phyloP scores from a whole-genome alignment of 2,329 filamentous ascomycete species.

The Venturiaceae sp. region DNA sequence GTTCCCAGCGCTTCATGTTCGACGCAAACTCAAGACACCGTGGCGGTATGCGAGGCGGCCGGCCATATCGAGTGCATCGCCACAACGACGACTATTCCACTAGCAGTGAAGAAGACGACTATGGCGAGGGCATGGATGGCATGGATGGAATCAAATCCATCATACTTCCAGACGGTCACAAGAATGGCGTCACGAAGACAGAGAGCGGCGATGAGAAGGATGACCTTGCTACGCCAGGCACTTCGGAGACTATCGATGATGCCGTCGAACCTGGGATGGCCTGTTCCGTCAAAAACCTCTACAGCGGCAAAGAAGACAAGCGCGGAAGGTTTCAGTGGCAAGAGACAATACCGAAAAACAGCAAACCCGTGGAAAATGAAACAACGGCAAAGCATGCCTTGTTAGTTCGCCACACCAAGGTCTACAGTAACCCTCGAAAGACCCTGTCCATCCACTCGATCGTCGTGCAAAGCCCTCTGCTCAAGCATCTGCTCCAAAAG shows the following conservation, averaged over 20 bases:
- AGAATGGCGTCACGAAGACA: neutral
- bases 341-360: constrained; percentile 2
- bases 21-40: no score
- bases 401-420: constrained; percentile 14
- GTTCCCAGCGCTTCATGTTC: no score
- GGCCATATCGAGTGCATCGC: no score
- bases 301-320: constrained; percentile 36
- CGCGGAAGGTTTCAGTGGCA: constrained; percentile 15
- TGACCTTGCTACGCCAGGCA: neutral
- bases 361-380: constrained; percentile 14
- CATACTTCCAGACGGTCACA: no score
- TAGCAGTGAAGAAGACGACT: no score
- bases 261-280: constrained; percentile 15
- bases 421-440: constrained; percentile 15
- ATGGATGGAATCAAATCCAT: no score
- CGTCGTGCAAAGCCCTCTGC: constrained; percentile 23
- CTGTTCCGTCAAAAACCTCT: constrained; percentile 30
- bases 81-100: no score
- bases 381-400: constrained; percentile 12
- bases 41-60: no score
- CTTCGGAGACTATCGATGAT: neutral
- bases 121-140: neutral
- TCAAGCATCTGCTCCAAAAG: constrained; percentile 19
- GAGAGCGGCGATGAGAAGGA: neutral
- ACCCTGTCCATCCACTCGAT: constrained; percentile 18